A percentile compares a stretch with the other conserved stretches of the same genome.
These are phyloP conservation scores for Pistacia integerrima DNA, from an alignment of 345 rosid species.

Conservation along the genomic window DNA sequence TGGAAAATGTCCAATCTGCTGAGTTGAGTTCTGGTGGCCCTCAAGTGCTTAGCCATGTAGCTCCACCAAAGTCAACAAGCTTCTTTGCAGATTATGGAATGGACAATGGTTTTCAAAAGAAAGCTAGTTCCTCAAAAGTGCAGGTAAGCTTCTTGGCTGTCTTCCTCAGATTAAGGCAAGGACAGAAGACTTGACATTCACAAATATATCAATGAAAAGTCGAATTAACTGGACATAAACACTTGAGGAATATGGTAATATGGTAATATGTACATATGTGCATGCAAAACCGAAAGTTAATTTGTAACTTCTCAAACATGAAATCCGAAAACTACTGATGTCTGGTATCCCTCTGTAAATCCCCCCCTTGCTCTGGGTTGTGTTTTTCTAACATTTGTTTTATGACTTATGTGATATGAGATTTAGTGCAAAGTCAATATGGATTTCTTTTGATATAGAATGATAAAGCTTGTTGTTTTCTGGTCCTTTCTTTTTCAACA, in stretches of 20 bases:
- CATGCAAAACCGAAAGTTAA: background rate
- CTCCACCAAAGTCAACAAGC: slow-evolving; percentile 89
- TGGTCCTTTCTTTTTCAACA: background rate
- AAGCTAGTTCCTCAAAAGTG: slow-evolving; percentile 63
- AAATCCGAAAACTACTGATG: background rate
- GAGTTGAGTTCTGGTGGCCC: slow-evolving; percentile 57
- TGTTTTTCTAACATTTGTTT: background rate
- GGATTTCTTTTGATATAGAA: background rate
- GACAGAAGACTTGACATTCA: background rate
- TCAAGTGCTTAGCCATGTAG: slow-evolving; percentile 83
- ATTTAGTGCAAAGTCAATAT: background rate
- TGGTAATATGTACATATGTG: background rate
- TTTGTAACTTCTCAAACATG: background rate
- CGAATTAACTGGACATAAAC: background rate
- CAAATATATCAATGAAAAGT: background rate
- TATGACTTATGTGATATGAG: background rate
- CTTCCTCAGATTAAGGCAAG: background rate
- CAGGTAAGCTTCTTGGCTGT: slow-evolving; percentile 47
- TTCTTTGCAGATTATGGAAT: slow-evolving; percentile 92
- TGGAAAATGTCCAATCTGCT: slow-evolving; percentile 60
- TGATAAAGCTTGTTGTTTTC: background rate
- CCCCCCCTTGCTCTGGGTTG: background rate
- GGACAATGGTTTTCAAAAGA: slow-evolving; percentile 74
- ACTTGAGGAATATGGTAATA: background rate
- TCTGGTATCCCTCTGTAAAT: background rate